Percentiles rank a stretch among this genome's conserved stretches.
Evolutionary conservation across 2,329 filamentous ascomycete species (phyloP).

Genomic region (Monosporascus sp.): DNA sequence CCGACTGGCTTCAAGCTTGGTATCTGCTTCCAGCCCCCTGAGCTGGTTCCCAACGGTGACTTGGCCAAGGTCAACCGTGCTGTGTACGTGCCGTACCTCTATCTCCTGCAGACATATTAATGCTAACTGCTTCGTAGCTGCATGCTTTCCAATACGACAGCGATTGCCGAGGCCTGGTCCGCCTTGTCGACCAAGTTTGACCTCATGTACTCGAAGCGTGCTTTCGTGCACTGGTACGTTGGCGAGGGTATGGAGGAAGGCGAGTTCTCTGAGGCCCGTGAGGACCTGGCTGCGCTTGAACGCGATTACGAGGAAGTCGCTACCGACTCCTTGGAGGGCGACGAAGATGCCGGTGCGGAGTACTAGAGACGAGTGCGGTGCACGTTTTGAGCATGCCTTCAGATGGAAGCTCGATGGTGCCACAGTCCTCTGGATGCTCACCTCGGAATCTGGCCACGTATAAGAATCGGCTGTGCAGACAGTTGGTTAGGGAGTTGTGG

Average conservation of each 20-base stretch:
- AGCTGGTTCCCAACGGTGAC: constrained; percentile 94
- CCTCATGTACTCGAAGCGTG: constrained; percentile 99
- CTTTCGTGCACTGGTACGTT: constrained; percentile 99
- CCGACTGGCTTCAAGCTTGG: constrained; percentile 99
- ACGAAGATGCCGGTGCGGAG: constrained; percentile 81
- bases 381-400: constrained; percentile 12
- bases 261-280: constrained; percentile 98
- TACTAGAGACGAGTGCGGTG: constrained; percentile 55
- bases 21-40: constrained; percentile 98
- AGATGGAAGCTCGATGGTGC: constrained; percentile 9
- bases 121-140: constrained; percentile 49
- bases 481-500: not conserved
- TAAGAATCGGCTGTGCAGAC: not conserved
- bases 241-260: constrained; percentile 99
- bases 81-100: constrained; percentile 61
- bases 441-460: not conserved
- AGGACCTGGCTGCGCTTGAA: constrained; percentile 96
- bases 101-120: not conserved
- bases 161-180: constrained; percentile 97
- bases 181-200: constrained; percentile 97
- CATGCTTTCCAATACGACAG: constrained; percentile 99
- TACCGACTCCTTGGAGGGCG: constrained; percentile 84
- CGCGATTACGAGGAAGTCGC: constrained; percentile 98
- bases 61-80: constrained; percentile 97
- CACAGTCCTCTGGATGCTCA: constrained; percentile 6